Evolutionary conservation across 1,284 basidiomycete genomes (phyloP).

Genomic region (Pseudozyma hubeiensis): DNA sequence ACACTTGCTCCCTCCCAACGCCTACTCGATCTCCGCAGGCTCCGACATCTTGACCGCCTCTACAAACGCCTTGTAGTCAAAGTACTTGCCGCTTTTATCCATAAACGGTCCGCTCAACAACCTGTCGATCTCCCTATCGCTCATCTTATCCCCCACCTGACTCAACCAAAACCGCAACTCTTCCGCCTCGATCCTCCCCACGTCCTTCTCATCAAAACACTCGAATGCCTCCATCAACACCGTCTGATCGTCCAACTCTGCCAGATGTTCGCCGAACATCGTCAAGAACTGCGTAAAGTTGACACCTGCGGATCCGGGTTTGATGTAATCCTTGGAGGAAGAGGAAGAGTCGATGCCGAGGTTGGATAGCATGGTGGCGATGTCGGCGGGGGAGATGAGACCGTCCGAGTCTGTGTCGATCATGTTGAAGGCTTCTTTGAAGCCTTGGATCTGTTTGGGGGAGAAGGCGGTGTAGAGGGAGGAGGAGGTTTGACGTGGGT

Average conservation of each 20-base stretch:
- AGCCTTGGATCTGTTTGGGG: conserved; percentile 68
- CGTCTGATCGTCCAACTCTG: conserved; percentile 58
- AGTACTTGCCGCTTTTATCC: conserved; percentile 59
- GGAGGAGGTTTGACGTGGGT: conserved; percentile 60
- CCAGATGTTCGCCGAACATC: conserved; percentile 63
- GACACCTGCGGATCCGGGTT: conserved; percentile 16
- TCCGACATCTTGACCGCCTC: conserved; percentile 66
- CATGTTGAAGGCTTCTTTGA: conserved; percentile 70
- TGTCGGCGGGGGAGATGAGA: conserved; percentile 63
- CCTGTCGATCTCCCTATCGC: conserved; percentile 59
- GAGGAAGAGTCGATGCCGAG: conserved; percentile 55
- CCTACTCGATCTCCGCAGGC: conserved; percentile 58
- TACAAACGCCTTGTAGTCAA: conserved; percentile 67
- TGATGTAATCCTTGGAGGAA: conserved; percentile 31
- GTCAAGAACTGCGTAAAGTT: conserved; percentile 67
- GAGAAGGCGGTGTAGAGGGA: conserved; percentile 63
- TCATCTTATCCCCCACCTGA: conserved; percentile 63
- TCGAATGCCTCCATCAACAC: conserved; percentile 65
- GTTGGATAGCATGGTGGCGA: conserved; percentile 63
- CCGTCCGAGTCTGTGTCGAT: conserved; percentile 69
- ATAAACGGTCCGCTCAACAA: conserved; percentile 59
- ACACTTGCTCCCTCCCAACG: too few relatives aligned
- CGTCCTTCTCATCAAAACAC: conserved; percentile 67
- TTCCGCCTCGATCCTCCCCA: conserved; percentile 57
- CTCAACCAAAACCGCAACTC: conserved; percentile 61